These are phyloP conservation scores for Chalciporus sphaerocephalus DNA, from an alignment of 768 basidiomycete species.

Conservation along the genomic window DNA sequence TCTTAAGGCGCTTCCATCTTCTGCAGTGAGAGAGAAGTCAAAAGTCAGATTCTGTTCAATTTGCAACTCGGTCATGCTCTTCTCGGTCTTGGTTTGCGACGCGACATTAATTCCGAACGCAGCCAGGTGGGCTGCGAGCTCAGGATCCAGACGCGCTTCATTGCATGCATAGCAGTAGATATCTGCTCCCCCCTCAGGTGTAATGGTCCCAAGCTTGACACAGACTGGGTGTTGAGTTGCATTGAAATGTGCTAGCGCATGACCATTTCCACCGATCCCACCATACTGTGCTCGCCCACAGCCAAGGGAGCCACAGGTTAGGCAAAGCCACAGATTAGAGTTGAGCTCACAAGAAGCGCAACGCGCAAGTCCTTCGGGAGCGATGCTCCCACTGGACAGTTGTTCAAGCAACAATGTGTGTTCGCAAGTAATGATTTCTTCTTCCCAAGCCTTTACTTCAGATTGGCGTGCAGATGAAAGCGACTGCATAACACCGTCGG, in stretches of 20 bases:
- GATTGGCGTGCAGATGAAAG: slow-evolving; percentile 88
- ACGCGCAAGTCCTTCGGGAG: slow-evolving; percentile 56
- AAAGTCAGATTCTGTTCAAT: slow-evolving; percentile 94
- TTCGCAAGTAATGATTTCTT: slow-evolving; percentile 84
- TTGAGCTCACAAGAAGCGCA: slow-evolving; percentile 82
- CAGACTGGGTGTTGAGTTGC: slow-evolving; percentile 71
- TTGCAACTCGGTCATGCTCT: slow-evolving; percentile 96
- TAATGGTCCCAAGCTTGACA: slow-evolving; percentile 95
- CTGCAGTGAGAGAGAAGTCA: slow-evolving; percentile 86
- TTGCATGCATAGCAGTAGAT: slow-evolving; percentile 92
- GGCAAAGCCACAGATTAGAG: slow-evolving; percentile 92
- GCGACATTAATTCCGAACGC: slow-evolving; percentile 86
- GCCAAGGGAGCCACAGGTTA: slow-evolving; percentile 84
- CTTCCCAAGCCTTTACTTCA: slow-evolving; percentile 97
- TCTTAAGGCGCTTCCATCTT: slow-evolving; percentile 82
- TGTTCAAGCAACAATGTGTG: slow-evolving; percentile 64
- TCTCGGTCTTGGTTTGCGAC: slow-evolving; percentile 85
- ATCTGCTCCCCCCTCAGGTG: slow-evolving; percentile 90
- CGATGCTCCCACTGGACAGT: slow-evolving; percentile 22
- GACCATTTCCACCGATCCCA: slow-evolving; percentile 80
- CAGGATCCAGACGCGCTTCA: slow-evolving; percentile 75
- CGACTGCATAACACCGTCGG: slow-evolving; percentile 70
- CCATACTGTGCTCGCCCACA: slow-evolving; percentile 88
- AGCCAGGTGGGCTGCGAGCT: slow-evolving; percentile 66
- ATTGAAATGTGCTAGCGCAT: slow-evolving; percentile 77